Base-by-base conservation (phyloP, 441 rosid species). In the Gossypium gossypioides region DNA sequence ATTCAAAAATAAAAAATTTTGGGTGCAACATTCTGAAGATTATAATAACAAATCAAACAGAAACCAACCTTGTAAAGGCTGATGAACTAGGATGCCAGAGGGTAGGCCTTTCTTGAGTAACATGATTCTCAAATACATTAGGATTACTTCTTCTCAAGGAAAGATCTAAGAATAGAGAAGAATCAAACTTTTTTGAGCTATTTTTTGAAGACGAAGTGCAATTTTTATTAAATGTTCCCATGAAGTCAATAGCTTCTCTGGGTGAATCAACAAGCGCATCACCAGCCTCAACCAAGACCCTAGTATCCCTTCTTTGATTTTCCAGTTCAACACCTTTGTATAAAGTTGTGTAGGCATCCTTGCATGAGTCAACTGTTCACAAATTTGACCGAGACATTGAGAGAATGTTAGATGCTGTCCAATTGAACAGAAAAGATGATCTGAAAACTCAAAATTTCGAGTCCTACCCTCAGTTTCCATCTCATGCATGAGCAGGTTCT, bases 11-110 rank as follows among this genome's bases (percentile, higher is more conserved):
- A 16, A 7, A 9, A 52, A 0, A 2, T 0, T 25, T 25, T 15
- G 2, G 12, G n/a, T 2, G 50, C 15, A 51, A 2, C 10, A 40
- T 37, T 32, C 64, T 57, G 25, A 16, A 32, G 52, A 62, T 4
- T 29, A 55, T 34, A 72, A 37, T 1, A 4, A 15, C 19, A 61
- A 68, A 3, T 1, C 24, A 59, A 22, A 70, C 3, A 55, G 52
- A 46, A 67, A 78, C 91, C 81, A 72, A 89, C 98, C 86, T 76
- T 1, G 89, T 80, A 77, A 93, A 93, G 76, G 98, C 94, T 0
- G 97, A 93, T 81, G 89, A 86, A 81, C 80, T 81, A 57, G 97
- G 90, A 62, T 85, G 97, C 80, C 77, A 80, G 69, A 93, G 86
- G 42, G 77, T 78, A 27, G 76, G 84, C 67, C 75, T 81, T 71